Evolutionary conservation across 345 rosid genomes (phyloP).

Genomic region (Physaria fendleri): DNA sequence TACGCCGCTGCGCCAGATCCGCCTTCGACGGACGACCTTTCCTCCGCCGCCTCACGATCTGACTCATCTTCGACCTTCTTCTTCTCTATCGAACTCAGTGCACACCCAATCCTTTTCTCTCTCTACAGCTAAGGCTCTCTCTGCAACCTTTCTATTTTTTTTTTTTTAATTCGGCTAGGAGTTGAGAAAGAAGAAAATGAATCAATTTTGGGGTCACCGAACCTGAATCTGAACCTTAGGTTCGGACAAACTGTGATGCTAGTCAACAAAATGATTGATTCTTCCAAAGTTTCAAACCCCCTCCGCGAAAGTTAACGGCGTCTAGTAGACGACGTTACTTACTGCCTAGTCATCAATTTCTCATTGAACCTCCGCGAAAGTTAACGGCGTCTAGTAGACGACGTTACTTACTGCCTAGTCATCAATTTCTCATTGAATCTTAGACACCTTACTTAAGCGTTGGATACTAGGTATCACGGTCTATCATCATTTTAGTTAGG

Average conservation of each 20-base stretch:
- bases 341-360: conserved; percentile 38
- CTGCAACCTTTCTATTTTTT: conserved; percentile 20
- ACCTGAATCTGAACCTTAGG: conserved; percentile 40
- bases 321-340: conserved; percentile 32
- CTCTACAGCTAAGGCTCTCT: conserved; percentile 35
- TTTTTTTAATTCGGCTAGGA: conserved; percentile 30
- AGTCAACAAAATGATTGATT: conserved; percentile 4
- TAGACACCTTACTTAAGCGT: conserved; percentile 9
- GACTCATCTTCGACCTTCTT: conserved; percentile 48
- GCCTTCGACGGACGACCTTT: conserved; percentile 95
- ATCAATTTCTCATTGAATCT: not conserved
- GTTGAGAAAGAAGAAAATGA: conserved; percentile 21
- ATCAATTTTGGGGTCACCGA: conserved; percentile 25
- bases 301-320: conserved; percentile 31
- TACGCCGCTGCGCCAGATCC: conserved; percentile 65
- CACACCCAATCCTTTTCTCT: conserved; percentile 19
- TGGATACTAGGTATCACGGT: not conserved
- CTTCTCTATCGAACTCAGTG: conserved; percentile 25
- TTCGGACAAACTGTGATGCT: conserved; percentile 33
- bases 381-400: conserved; percentile 36
- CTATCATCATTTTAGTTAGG: too few species aligned
- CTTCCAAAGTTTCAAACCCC: too few species aligned
- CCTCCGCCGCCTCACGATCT: conserved; percentile 91
- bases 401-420: conserved; percentile 45
- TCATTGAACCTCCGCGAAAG: conserved; percentile 11